A percentile compares a stretch with the other conserved stretches of the same genome.
These are phyloP conservation scores for Umbelopsis vinacea DNA, from an alignment of 192 early-diverging fungal genomes.

Conservation along the genomic window DNA sequence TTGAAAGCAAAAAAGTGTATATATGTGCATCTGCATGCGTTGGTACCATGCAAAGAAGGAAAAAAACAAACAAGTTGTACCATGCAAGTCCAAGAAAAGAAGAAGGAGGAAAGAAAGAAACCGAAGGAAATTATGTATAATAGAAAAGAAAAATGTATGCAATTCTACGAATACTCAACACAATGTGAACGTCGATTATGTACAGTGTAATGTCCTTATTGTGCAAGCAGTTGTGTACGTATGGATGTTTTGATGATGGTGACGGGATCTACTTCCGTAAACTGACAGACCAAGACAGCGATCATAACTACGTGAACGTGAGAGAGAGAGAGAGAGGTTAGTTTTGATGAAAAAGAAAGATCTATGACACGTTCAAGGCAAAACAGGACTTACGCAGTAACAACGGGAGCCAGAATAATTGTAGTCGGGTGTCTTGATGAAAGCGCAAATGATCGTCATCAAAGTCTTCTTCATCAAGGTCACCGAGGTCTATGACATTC, in stretches of 20 bases:
- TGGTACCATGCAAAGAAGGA: too few relatives aligned
- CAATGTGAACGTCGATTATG: not conserved
- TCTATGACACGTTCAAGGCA: not conserved
- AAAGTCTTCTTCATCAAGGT: constrained; percentile 31
- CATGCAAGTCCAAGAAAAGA: not conserved
- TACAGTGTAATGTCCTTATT: constrained; percentile 21
- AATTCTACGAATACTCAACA: not conserved
- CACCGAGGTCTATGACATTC: constrained; percentile 15
- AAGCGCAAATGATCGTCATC: constrained; percentile 32
- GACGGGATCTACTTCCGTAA: not conserved
- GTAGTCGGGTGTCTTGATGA: constrained; percentile 58
- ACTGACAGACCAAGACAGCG: constrained; percentile 5
- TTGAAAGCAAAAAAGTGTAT: not conserved
- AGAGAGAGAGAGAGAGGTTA: not conserved
- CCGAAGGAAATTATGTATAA: not conserved
- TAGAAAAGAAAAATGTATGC: not conserved
- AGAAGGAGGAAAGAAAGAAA: too few relatives aligned
- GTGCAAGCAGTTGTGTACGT: not conserved
- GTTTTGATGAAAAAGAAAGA: not conserved
- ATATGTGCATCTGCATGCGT: not conserved
- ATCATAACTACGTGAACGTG: not conserved
- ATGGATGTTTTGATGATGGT: not conserved
- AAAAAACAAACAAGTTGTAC: not conserved
- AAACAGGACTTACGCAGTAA: constrained; percentile 38
- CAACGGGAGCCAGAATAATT: constrained; percentile 62